phyloP scores from a whole-genome alignment of 192 early-diverging fungal genomes.

The Dimargaris xerosporica region DNA sequence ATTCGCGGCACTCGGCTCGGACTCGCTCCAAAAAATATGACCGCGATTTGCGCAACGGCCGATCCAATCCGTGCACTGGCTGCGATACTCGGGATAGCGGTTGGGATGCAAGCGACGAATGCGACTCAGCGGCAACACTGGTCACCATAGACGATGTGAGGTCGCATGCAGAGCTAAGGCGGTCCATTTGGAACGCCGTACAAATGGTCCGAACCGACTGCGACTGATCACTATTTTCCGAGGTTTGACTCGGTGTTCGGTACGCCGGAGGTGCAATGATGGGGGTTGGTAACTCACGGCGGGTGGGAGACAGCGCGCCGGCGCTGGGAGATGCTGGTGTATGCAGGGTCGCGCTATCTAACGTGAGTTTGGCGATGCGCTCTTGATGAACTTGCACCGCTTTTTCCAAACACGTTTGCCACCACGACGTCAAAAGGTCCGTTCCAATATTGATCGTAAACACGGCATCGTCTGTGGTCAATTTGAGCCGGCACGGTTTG shows the following conservation, averaged over 20 bases:
- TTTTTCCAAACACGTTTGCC: slow-evolving; percentile 8
- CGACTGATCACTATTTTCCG: background rate
- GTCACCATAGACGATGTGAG: background rate
- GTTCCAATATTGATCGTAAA: slow-evolving; percentile 10
- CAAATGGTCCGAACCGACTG: slow-evolving; percentile 2
- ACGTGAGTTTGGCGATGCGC: background rate
- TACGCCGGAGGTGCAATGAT: slow-evolving; percentile 9
- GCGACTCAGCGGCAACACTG: background rate
- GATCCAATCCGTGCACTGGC: background rate
- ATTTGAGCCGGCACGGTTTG: background rate
- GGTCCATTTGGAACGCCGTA: slow-evolving; percentile 9
- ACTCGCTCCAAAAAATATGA: background rate
- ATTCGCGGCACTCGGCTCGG: background rate
- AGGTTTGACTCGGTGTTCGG: background rate
- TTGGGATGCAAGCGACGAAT: background rate
- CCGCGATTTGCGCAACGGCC: background rate
- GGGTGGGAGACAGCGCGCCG: background rate
- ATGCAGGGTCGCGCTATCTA: background rate
- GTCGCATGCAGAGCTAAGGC: background rate
- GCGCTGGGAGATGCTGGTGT: background rate
- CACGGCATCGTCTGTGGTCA: background rate
- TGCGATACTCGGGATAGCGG: background rate
- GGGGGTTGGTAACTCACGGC: slow-evolving; percentile 6
- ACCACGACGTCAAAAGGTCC: slow-evolving; percentile 8
- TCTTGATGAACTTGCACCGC: slow-evolving; percentile 5